A percentile compares a stretch with the other conserved stretches of the same genome.
Evolutionary conservation across 2,329 filamentous ascomycete genomes (phyloP).

Genomic region (Clonostachys rhizophaga): DNA sequence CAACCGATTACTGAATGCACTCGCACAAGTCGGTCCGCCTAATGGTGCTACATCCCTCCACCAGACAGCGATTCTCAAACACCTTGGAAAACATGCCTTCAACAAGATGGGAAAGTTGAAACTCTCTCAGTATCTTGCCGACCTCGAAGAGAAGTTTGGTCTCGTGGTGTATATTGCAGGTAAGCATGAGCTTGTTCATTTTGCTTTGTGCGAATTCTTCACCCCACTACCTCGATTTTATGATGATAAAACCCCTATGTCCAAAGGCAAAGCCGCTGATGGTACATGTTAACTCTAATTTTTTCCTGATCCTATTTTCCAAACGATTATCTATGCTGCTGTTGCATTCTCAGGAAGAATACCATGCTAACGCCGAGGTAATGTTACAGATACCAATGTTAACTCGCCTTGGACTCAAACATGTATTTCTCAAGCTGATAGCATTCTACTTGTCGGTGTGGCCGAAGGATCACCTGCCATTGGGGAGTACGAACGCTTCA

Average conservation of each 20-base stretch:
- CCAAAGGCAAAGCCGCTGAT: constrained; percentile 50
- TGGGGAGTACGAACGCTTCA: constrained; percentile 93
- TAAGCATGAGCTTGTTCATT: constrained; percentile 28
- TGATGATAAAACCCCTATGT: constrained; percentile 47
- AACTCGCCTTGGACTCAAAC: constrained; percentile 98
- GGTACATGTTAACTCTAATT: constrained; percentile 60
- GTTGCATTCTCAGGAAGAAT: too few relatives aligned
- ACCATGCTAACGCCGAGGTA: too few relatives aligned
- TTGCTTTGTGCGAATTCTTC: neutral
- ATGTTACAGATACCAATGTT: constrained; percentile 76
- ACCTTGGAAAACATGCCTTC: constrained; percentile 93
- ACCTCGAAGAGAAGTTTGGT: constrained; percentile 95
- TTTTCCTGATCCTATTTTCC: constrained; percentile 50
- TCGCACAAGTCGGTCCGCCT: constrained; percentile 82
- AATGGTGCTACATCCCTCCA: constrained; percentile 91
- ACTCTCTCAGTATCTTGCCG: constrained; percentile 90
- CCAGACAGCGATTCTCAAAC: constrained; percentile 89
- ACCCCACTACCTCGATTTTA: constrained; percentile 10
- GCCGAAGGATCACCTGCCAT: constrained; percentile 87
- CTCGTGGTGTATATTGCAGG: constrained; percentile 90
- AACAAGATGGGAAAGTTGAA: constrained; percentile 97
- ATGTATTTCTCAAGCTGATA: constrained; percentile 94
- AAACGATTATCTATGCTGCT: too few relatives aligned
- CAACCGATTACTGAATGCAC: constrained; percentile 79
- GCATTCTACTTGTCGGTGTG: constrained; percentile 86